A percentile compares a stretch with the other conserved stretches of the same genome.
Evolutionary conservation across 345 rosid genomes (phyloP).

Genomic region (Hypericum androsaemum): DNA sequence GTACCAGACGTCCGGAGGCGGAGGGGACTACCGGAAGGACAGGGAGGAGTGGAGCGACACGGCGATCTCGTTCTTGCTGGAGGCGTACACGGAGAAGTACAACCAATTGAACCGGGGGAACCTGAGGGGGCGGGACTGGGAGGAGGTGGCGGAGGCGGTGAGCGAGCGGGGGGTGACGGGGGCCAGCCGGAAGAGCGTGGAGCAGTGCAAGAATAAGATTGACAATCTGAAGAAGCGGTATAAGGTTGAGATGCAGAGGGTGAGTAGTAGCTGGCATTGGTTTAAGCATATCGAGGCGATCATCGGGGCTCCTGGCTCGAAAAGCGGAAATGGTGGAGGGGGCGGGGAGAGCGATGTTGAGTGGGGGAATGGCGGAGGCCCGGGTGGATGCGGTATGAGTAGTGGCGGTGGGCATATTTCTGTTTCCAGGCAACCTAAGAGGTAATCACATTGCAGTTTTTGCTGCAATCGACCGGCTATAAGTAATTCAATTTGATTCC

Average conservation of each 20-base stretch:
- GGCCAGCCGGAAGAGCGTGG: slow-evolving; percentile 53
- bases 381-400: slow-evolving; percentile 1
- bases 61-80: slow-evolving; percentile 65
- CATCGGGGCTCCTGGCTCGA: slow-evolving; percentile 33
- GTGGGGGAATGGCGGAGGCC: slow-evolving; percentile 9
- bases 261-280: slow-evolving; percentile 83
- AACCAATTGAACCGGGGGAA: slow-evolving; percentile 73
- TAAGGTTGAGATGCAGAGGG: slow-evolving; percentile 72
- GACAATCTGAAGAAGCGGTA: slow-evolving; percentile 87
- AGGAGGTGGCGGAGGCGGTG: slow-evolving; percentile 76
- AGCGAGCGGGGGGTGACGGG: slow-evolving; percentile 53
- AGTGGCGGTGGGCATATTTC: slow-evolving; percentile 6
- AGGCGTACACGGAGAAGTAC: slow-evolving; percentile 74
- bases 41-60: slow-evolving; percentile 93
- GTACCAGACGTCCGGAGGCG: slow-evolving; percentile 16
- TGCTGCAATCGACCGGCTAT: too few relatives aligned
- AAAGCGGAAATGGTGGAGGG: slow-evolving; percentile 9
- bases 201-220: slow-evolving; percentile 82
- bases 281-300: slow-evolving; percentile 74
- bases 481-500: neutral
- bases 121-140: slow-evolving; percentile 89
- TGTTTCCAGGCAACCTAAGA: slow-evolving; percentile 13
- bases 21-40: slow-evolving; percentile 57
- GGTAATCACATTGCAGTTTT: slow-evolving; percentile 6
- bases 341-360: neutral